phyloP scores from a whole-genome alignment of 371 early-diverging fungal species.

The Synchytrium microbalum region DNA sequence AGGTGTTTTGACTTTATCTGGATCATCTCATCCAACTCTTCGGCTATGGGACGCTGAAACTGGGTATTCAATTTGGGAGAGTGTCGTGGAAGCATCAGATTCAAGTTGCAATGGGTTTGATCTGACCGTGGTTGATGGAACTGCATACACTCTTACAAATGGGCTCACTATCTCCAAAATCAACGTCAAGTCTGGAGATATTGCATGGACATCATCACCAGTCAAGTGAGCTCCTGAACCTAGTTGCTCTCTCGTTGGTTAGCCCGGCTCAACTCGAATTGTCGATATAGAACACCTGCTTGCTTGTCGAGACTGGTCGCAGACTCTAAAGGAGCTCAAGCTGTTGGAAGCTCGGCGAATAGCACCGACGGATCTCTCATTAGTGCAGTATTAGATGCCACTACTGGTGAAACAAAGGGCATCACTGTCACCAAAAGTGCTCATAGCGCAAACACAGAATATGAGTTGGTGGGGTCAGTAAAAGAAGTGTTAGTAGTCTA shows the following conservation, averaged over 20 bases:
- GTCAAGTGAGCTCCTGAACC: no score
- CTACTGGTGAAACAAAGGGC: not conserved
- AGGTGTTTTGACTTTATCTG: constrained; percentile 41
- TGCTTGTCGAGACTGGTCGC: not conserved
- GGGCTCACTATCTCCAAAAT: not conserved
- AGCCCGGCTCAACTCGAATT: no score
- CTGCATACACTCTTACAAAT: constrained; percentile 20
- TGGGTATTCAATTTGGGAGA: constrained; percentile 36
- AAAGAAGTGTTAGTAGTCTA: not conserved
- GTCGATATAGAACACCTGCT: not conserved
- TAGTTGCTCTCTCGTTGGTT: no score
- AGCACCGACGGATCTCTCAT: not conserved
- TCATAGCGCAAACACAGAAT: not conserved
- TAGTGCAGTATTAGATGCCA: not conserved
- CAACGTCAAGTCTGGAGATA: not conserved
- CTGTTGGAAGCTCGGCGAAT: not conserved
- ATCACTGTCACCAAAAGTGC: not conserved
- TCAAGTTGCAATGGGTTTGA: constrained; percentile 20
- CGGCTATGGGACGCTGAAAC: constrained; percentile 44
- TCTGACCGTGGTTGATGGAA: constrained; percentile 6
- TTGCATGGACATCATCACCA: not conserved
- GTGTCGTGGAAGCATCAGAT: constrained; percentile 34
- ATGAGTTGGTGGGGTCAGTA: not conserved
- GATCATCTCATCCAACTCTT: constrained; percentile 27
- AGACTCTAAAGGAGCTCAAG: not conserved